phyloP scores from a whole-genome alignment of 768 basidiomycete species.

The Kwoniella bestiolae region DNA sequence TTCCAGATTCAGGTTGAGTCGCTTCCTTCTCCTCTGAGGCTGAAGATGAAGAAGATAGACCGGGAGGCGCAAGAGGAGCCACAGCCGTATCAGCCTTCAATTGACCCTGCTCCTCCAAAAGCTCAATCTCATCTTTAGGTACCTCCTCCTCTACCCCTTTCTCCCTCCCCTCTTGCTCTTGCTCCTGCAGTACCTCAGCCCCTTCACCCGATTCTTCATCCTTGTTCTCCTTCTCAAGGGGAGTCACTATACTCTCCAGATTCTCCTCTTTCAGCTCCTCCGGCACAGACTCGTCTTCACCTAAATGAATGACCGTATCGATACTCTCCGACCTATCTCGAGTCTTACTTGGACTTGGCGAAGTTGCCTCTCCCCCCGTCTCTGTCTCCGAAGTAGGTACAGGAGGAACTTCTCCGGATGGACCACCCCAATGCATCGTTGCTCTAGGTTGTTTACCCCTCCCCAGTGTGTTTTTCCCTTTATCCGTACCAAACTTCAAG shows the following conservation, averaged over 20 bases:
- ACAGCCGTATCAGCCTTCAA: slow-evolving; percentile 25
- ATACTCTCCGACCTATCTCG: slow-evolving; percentile 27
- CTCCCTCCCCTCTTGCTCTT: not conserved
- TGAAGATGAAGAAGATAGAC: not conserved
- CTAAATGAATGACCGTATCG: slow-evolving; percentile 24
- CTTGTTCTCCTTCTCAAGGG: not conserved
- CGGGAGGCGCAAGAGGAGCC: slow-evolving; percentile 21
- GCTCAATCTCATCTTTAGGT: slow-evolving; percentile 51
- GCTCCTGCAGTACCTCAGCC: not conserved
- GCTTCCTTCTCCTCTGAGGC: no score
- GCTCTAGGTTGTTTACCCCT: slow-evolving; percentile 45
- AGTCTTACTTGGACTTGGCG: not conserved
- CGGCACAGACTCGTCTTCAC: not conserved
- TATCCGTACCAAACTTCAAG: slow-evolving; percentile 1
- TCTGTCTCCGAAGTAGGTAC: not conserved
- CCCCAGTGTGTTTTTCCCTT: slow-evolving; percentile 32
- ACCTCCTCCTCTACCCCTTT: slow-evolving; percentile 19
- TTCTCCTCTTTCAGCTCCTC: slow-evolving; percentile 15
- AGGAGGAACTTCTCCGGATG: slow-evolving; percentile 15
- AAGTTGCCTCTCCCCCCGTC: not conserved
- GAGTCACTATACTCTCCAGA: slow-evolving; percentile 7
- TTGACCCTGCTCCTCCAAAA: slow-evolving; percentile 44
- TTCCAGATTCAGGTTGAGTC: no score
- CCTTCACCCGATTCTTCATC: not conserved
- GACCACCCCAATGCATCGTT: slow-evolving; percentile 41